Base-by-base conservation (phyloP, 306 rosid genomes). In the Trifolium pratense region DNA sequence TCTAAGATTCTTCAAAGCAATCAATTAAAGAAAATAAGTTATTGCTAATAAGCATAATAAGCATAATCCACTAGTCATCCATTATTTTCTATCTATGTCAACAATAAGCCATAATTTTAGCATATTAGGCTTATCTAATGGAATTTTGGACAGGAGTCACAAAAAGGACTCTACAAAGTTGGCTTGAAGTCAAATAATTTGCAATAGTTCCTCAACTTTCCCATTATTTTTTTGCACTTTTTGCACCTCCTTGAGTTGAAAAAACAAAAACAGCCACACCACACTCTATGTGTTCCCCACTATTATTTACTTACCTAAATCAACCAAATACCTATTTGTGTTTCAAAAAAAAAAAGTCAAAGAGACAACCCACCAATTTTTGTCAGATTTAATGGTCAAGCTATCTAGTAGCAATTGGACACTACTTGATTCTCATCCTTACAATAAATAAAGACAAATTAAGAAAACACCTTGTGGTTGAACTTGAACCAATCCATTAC, bases 401-500 rank as follows among this genome's bases (percentile, higher is more conserved):
- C 2, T 73, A 73, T 74, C 29, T 9, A 57, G 29, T 11, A 57
- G 58, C 48, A 79, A 45, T 40, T 37, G 75, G 25, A 59, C 60
- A 70, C 57, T 45, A 7, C n/a, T 25, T 46, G 29, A 52, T 42
- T 58, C 48, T 9, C 52, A 26, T 20, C 5, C 31, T 14, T 5
- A 1, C 49, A 3, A 3, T 12, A 5, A 1, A 65, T 17, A 59
- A 1, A 29, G 60, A 40, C 55, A 71, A 78, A 52, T 1, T 5
- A 73, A 66, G 5, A 60, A 34, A 67, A 39, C 49, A 56, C 43
- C 60, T 49, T 74, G 79, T 74, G 79, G 83, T 74, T 74, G 71
- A 74, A 74, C 3, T 37, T 48, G 75, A 59, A 68, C 59, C 14
- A 59, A 67, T 66, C 64, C 64, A 79, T 34, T n/a, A 20, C 4